Evolutionary conservation across 805 yeast genomes (phyloP), one percentile per base, ranked within the genome.

Genomic region (Suhomyces kilbournensis): DNA sequence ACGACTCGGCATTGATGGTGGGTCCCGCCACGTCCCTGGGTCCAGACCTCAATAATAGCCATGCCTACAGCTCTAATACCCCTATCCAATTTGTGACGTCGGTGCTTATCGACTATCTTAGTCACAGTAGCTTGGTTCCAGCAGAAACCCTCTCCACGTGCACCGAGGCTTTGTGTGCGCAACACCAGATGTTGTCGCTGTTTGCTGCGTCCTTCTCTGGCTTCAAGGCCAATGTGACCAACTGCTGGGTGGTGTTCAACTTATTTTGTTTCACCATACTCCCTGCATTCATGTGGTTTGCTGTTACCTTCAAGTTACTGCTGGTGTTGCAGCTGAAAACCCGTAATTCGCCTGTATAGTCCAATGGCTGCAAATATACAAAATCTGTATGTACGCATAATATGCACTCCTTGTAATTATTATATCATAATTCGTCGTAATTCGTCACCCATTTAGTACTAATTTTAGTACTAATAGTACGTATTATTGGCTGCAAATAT

Each of bases 241-340:
- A 56, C 44, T 58, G 65, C 46, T 55, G 61, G 55, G 47, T 56
- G 10, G 63, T 62, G 2, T 53, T 62, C 17, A 60, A 56, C 39
- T 47, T 56, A n/a, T 54, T 57, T 8, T 56, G 62, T 44, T 60
- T 64, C 44, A 55, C 58, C 2, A 5, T 65, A 3, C 46, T 64
- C 9, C 71, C 71, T 4, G 42, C 62, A 9, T 35, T 61, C 34
- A 50, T 60, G 4, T 67, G 70, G 69, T 39, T 60, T 14, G 22
- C 59, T 10, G 38, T 64, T 9, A 67, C 58, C 49, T 45, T 56
- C 28, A 60, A 53, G 42, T 7, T 60, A 17, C 42, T 17, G 23
- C n/a, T 38, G 23, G 42, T 38, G 14, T 38, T 38, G 23, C 42
- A 17, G 23, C 42, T 35, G 40, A 9, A 38, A 19, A 38, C 12